Percentiles rank a stretch among this genome's conserved stretches.
These are phyloP conservation scores for Lyophyllum semitale DNA, from an alignment of 768 basidiomycete genomes.

Conservation along the genomic window DNA sequence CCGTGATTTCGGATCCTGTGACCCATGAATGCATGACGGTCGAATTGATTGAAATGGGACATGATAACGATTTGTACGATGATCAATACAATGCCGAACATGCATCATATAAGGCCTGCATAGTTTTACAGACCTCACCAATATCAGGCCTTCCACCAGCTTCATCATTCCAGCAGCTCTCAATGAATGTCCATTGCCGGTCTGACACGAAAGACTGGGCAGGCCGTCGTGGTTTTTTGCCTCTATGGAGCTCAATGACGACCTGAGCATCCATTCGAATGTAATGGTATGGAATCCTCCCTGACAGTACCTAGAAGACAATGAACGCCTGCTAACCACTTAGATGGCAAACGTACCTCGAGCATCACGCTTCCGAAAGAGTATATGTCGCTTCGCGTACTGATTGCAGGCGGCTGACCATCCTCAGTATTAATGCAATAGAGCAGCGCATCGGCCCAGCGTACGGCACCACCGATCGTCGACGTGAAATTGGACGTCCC, in stretches of 20 bases:
- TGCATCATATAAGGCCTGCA: background rate
- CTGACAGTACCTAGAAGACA: slow-evolving; percentile 34
- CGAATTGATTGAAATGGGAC: no score
- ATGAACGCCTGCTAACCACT: background rate
- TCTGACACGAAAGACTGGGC: slow-evolving; percentile 37
- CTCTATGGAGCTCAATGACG: slow-evolving; percentile 41
- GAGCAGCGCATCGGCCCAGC: slow-evolving; percentile 48
- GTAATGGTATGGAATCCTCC: slow-evolving; percentile 44
- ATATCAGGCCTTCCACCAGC: slow-evolving; percentile 8
- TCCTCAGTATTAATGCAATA: slow-evolving; percentile 33
- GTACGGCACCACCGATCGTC: slow-evolving; percentile 44
- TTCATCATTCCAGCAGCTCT: slow-evolving; percentile 39
- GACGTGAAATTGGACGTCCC: slow-evolving; percentile 32
- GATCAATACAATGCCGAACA: background rate
- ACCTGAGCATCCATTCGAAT: slow-evolving; percentile 38
- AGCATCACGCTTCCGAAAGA: slow-evolving; percentile 47
- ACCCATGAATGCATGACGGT: no score
- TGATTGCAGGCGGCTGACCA: slow-evolving; percentile 19
- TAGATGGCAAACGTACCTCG: slow-evolving; percentile 27
- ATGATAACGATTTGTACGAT: no score
- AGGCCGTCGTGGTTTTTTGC: slow-evolving; percentile 41
- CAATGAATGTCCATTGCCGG: slow-evolving; percentile 42
- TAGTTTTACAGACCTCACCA: background rate
- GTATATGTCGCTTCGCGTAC: slow-evolving; percentile 44
- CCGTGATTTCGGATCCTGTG: no score